A percentile compares a stretch with the other conserved stretches of the same genome.
Evolutionary conservation across 768 basidiomycete species (phyloP).

Genomic region (Boletus reticuloceps): DNA sequence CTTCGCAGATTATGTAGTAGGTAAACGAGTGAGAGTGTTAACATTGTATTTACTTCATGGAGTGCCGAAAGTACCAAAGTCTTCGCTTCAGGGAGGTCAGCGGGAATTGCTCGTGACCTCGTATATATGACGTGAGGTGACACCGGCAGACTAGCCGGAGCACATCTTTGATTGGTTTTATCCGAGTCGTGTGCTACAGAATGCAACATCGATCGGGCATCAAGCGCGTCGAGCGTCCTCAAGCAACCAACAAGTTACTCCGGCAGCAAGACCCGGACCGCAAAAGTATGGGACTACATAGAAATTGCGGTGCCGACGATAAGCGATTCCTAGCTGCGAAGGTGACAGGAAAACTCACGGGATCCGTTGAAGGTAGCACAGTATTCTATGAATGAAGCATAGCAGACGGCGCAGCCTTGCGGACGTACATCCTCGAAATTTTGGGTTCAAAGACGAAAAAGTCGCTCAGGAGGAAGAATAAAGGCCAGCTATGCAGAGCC

Average conservation of each 20-base stretch:
- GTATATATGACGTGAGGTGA: too few relatives aligned
- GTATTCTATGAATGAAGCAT: conserved; percentile 65
- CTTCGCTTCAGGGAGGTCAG: too few relatives aligned
- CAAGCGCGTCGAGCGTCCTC: conserved; percentile 44
- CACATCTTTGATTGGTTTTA: too few relatives aligned
- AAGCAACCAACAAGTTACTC: conserved; percentile 57
- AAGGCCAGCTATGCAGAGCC: conserved; percentile 64
- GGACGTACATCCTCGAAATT: conserved; percentile 35
- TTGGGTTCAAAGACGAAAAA: conserved; percentile 66
- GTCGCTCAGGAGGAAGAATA: conserved; percentile 55
- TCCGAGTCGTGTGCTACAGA: too few relatives aligned
- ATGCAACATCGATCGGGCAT: not conserved
- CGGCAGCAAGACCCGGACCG: conserved; percentile 46
- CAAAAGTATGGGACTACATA: too few relatives aligned
- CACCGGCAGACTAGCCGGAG: too few relatives aligned
- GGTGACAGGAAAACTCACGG: conserved; percentile 44
- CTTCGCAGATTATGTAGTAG: too few relatives aligned
- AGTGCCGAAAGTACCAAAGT: too few relatives aligned
- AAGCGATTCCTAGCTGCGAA: too few relatives aligned
- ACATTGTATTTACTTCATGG: too few relatives aligned
- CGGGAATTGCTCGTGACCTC: too few relatives aligned
- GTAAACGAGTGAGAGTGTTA: too few relatives aligned
- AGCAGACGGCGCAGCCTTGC: conserved; percentile 39
- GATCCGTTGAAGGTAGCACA: conserved; percentile 57
- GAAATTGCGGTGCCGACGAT: not conserved